phyloP scores from a whole-genome alignment of 1,284 basidiomycete species.

The Coriolopsis trogii region DNA sequence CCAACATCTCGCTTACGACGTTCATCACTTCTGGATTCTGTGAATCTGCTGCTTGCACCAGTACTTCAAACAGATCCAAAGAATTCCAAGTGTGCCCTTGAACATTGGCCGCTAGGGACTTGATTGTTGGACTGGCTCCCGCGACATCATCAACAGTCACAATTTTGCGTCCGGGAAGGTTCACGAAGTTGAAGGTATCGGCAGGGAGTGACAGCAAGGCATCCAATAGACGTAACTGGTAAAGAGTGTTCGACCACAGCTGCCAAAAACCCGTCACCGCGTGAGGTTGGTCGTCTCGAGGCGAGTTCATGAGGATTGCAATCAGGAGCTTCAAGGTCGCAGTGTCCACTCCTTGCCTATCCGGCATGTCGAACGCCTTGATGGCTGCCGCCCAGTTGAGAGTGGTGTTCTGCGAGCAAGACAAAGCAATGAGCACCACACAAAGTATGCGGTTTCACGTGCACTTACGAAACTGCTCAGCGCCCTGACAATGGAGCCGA shows the following conservation, averaged over 20 bases:
- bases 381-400: conserved; percentile 83
- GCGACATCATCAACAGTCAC: conserved; percentile 88
- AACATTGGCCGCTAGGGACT: conserved; percentile 81
- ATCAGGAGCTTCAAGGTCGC: conserved; percentile 82
- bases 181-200: conserved; percentile 91
- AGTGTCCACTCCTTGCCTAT: conserved; percentile 81
- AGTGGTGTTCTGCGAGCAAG: conserved; percentile 48
- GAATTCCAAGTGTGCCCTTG: conserved; percentile 95
- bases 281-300: conserved; percentile 70
- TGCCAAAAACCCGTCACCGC: conserved; percentile 83
- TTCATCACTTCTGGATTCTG: conserved; percentile 72
- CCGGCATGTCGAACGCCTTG: conserved; percentile 76
- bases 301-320: conserved; percentile 74
- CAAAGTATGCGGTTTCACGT: not conserved
- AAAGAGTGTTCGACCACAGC: conserved; percentile 83
- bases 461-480: conserved; percentile 67
- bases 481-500: conserved; percentile 75
- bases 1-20: conserved; percentile 86
- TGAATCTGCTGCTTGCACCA: conserved; percentile 76
- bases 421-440: not conserved
- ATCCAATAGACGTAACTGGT: conserved; percentile 87
- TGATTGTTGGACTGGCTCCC: conserved; percentile 83
- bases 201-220: conserved; percentile 86
- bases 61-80: conserved; percentile 88
- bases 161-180: conserved; percentile 78